Conservation (phyloP, 1,284 basidiomycete species). For the Trichosporon sp. region DNA sequence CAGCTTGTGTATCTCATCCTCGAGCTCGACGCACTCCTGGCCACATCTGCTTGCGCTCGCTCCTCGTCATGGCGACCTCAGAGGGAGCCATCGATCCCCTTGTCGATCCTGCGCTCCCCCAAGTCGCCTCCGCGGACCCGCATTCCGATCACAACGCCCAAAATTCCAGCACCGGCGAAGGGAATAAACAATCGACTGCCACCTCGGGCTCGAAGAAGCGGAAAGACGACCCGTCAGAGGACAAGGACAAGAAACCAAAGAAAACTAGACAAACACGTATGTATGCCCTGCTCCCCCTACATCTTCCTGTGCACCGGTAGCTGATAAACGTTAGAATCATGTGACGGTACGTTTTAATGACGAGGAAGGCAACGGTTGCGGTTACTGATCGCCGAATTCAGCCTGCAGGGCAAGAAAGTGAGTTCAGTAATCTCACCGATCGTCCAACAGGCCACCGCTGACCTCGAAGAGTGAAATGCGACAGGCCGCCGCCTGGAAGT, state of each 20-base stretch:
- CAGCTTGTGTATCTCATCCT: not conserved
- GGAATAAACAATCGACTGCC: not conserved
- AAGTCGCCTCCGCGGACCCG: not conserved
- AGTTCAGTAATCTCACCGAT: conserved; percentile 17
- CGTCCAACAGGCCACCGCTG: not conserved
- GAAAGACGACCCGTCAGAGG: not conserved
- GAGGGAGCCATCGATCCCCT: not conserved
- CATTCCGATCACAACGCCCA: not conserved
- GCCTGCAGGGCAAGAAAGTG: conserved; percentile 45
- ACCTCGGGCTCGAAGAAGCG: conserved; percentile 3
- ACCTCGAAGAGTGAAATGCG: conserved; percentile 38
- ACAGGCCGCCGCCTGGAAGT: conserved; percentile 37
- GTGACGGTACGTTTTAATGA: conserved; percentile 36
- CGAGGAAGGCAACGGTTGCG: not conserved
- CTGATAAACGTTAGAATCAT: conserved; percentile 27
- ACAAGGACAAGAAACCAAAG: conserved; percentile 28
- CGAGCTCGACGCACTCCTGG: not conserved
- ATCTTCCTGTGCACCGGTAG: not conserved
- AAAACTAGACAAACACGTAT: conserved; percentile 44
- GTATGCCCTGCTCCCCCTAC: conserved; percentile 8
- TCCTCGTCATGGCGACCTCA: not conserved
- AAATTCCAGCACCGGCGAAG: not conserved
- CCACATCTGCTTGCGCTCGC: not conserved
- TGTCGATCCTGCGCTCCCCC: not conserved
- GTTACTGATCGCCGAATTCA: conserved; percentile 14